These are phyloP conservation scores for Sungouiozyma ichnusensis DNA, from an alignment of 805 yeast species.

Conservation along the genomic window DNA sequence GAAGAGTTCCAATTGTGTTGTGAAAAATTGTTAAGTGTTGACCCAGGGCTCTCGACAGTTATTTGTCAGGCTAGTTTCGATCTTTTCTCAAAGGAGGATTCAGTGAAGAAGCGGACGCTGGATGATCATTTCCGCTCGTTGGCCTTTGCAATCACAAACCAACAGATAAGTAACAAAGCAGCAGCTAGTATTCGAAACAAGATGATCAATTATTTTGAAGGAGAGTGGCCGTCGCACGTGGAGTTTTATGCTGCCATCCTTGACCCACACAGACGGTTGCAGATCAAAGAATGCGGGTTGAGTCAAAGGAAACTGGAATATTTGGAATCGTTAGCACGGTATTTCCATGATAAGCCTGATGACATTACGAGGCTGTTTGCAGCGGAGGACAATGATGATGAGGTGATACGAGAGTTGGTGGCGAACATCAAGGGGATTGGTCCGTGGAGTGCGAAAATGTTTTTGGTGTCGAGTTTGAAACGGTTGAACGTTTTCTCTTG, in stretches of 20 bases:
- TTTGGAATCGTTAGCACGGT: constrained; percentile 42
- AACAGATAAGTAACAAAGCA: constrained; percentile 74
- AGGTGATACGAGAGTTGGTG: constrained; percentile 38
- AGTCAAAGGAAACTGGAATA: constrained; percentile 61
- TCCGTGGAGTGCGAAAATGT: constrained; percentile 86
- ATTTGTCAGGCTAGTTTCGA: constrained; percentile 9
- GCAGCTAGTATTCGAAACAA: constrained; percentile 52
- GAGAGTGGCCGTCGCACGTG: constrained; percentile 42
- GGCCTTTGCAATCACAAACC: constrained; percentile 47
- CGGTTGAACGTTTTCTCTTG: constrained; percentile 62
- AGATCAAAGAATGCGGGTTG: constrained; percentile 54
- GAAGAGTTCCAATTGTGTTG: constrained; percentile 30
- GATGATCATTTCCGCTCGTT: constrained; percentile 34
- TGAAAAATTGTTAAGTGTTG: constrained; percentile 25
- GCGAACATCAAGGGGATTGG: constrained; percentile 59
- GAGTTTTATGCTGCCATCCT: constrained; percentile 30
- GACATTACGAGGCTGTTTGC: constrained; percentile 31
- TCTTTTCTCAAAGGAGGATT: constrained; percentile 1
- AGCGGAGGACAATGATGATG: constrained; percentile 31
- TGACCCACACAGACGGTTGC: constrained; percentile 30
- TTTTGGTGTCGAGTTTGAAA: constrained; percentile 56
- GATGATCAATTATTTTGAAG: constrained; percentile 32
- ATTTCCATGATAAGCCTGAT: constrained; percentile 34
- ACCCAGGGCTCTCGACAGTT: constrained; percentile 26
- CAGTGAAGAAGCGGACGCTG: constrained; percentile 5